Percentiles rank a stretch among this genome's conserved stretches.
Conservation (phyloP, 2,329 filamentous ascomycete genomes). For the Zalaria obscura region DNA sequence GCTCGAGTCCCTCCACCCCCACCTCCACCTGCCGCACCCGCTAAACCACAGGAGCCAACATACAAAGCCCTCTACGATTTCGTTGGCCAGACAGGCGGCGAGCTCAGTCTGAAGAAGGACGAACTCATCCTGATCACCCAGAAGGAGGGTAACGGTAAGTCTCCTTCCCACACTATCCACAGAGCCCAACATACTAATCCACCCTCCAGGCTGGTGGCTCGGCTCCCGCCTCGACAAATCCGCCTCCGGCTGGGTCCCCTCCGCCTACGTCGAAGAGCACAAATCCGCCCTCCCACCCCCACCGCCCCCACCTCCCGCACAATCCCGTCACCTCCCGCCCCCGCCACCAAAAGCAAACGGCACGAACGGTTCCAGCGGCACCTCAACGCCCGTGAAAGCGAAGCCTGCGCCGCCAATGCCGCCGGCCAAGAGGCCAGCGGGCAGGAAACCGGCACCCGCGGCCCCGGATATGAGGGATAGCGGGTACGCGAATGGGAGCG, state of each 20-base stretch:
- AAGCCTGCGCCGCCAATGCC: conserved; percentile 65
- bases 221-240: conserved; percentile 55
- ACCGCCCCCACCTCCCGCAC: conserved; percentile 33
- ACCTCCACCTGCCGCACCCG: conserved; percentile 46
- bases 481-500: conserved; percentile 29
- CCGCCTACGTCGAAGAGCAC: conserved; percentile 85
- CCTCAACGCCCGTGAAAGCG: conserved; percentile 24
- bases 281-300: conserved; percentile 40
- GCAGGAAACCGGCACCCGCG: conserved; percentile 55
- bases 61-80: conserved; percentile 93
- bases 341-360: conserved; percentile 34
- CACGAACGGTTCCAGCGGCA: conserved; percentile 14
- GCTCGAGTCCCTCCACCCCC: conserved; percentile 47
- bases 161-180: neutral
- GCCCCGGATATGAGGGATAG: conserved; percentile 53
- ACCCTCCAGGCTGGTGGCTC: conserved; percentile 70
- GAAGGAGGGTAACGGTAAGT: conserved; percentile 86
- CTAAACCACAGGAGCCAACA: conserved; percentile 53
- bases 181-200: conserved; percentile 4
- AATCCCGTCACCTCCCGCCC: conserved; percentile 42
- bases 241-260: conserved; percentile 85
- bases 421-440: conserved; percentile 64
- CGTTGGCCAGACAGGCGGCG: conserved; percentile 66
- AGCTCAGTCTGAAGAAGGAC: conserved; percentile 65
- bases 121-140: conserved; percentile 82